Percentiles rank a stretch among this genome's conserved stretches.
Evolutionary conservation across 1,139 yeast genomes (phyloP).

Genomic region (Pichia sp.): DNA sequence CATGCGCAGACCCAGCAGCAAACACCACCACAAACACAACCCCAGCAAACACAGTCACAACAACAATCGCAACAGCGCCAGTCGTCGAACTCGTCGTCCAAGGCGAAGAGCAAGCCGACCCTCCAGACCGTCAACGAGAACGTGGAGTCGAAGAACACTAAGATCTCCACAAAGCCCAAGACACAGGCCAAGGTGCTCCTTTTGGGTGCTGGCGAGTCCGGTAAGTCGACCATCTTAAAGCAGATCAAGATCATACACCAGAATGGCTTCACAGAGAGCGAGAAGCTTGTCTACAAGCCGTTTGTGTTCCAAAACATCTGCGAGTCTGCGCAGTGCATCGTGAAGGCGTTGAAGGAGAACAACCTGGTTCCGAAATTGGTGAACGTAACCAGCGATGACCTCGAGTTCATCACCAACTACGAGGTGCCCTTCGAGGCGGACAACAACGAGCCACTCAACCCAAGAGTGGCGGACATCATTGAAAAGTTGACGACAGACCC

Average conservation of each 20-base stretch:
- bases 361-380: slow-evolving; percentile 44
- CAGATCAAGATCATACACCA: slow-evolving; percentile 73
- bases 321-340: slow-evolving; percentile 61
- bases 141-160: slow-evolving; percentile 10
- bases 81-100: neutral
- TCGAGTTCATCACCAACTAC: slow-evolving; percentile 46
- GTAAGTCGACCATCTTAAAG: slow-evolving; percentile 71
- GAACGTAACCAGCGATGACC: slow-evolving; percentile 37
- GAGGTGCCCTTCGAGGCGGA: slow-evolving; percentile 43
- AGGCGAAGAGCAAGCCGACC: neutral
- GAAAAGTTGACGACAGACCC: slow-evolving; percentile 54
- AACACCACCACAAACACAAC: neutral
- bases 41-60: neutral
- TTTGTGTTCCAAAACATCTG: slow-evolving; percentile 64
- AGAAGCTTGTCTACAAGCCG: slow-evolving; percentile 61
- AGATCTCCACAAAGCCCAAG: slow-evolving; percentile 19
- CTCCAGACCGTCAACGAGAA: slow-evolving; percentile 12
- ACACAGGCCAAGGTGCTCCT: slow-evolving; percentile 56
- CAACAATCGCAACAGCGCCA: neutral
- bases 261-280: slow-evolving; percentile 62
- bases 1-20: neutral
- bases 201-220: slow-evolving; percentile 77
- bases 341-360: slow-evolving; percentile 52
- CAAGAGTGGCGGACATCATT: slow-evolving; percentile 42
- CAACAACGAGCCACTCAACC: slow-evolving; percentile 42